phyloP scores from a whole-genome alignment of 225 moss, liverwort and hornwort species.

The Pseudoscleropodium purum region DNA sequence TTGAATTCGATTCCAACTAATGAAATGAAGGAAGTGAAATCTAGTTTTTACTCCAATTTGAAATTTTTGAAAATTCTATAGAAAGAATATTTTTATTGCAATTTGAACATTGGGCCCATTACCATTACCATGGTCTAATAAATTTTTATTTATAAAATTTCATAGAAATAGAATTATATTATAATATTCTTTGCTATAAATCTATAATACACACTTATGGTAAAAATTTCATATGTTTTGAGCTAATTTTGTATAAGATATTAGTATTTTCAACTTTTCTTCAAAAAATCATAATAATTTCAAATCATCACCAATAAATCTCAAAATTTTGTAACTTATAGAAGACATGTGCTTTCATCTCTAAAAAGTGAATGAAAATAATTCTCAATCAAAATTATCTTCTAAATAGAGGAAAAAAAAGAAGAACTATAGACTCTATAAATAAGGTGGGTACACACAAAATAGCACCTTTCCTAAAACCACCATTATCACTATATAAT shows the following conservation, averaged over 20 bases:
- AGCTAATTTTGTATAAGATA: background rate
- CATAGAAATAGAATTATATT: fast-evolving
- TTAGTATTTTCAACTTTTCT: background rate
- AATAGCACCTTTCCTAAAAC: fast-evolving
- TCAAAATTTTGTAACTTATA: background rate
- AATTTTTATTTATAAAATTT: background rate
- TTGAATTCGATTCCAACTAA: background rate
- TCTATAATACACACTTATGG: background rate
- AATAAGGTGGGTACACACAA: background rate
- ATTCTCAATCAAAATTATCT: background rate
- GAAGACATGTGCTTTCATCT: background rate
- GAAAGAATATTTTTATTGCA: background rate
- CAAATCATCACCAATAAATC: background rate
- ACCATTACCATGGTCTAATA: background rate
- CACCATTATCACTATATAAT: fast-evolving
- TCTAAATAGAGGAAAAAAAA: background rate
- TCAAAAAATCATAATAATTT: background rate
- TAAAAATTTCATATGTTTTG: background rate
- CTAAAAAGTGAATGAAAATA: background rate
- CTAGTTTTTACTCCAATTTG: background rate
- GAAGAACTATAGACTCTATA: background rate
- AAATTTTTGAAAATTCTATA: background rate
- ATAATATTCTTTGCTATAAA: background rate
- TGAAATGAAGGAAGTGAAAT: background rate
- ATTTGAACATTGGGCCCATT: background rate